Percentiles rank a stretch among this genome's conserved stretches.
These are phyloP conservation scores for Rhodotorula glutinis DNA, from an alignment of 1,284 basidiomycete genomes.

Conservation along the genomic window DNA sequence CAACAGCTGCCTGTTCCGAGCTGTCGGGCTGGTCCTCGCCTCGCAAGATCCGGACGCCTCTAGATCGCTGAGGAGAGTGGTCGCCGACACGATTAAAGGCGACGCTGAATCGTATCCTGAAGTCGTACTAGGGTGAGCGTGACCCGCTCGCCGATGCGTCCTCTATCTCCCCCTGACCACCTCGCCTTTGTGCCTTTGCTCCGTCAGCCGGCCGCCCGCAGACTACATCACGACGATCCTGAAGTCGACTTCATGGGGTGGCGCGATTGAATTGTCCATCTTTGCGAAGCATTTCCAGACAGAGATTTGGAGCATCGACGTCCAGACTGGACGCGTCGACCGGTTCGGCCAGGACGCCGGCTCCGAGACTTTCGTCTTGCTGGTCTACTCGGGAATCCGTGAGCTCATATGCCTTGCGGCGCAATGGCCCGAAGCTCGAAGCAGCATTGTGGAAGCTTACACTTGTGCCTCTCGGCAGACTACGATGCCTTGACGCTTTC, in stretches of 20 bases:
- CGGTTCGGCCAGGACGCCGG: conserved; percentile 62
- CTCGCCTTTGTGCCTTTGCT: neutral
- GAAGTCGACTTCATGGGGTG: conserved; percentile 80
- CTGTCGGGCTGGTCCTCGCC: conserved; percentile 76
- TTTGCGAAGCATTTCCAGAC: conserved; percentile 74
- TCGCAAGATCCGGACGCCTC: conserved; percentile 66
- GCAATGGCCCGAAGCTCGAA: no score
- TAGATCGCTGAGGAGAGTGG: conserved; percentile 57
- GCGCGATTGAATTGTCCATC: conserved; percentile 70
- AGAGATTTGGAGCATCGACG: conserved; percentile 85
- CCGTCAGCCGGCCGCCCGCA: conserved; percentile 53
- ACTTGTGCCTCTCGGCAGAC: conserved; percentile 7
- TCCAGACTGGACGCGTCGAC: conserved; percentile 86
- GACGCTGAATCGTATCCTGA: conserved; percentile 73
- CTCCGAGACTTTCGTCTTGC: conserved; percentile 55
- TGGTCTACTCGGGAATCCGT: conserved; percentile 87
- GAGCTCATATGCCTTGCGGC: neutral
- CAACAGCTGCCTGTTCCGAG: conserved; percentile 78
- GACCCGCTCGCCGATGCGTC: conserved; percentile 33
- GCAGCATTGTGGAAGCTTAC: no score
- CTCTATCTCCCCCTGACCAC: neutral
- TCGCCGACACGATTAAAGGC: conserved; percentile 70
- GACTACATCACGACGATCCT: conserved; percentile 77
- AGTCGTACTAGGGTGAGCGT: conserved; percentile 70
- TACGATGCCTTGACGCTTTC: conserved; percentile 83